Conservation (phyloP, 441 rosid genomes). For the Arabidopsis lyrata region DNA sequence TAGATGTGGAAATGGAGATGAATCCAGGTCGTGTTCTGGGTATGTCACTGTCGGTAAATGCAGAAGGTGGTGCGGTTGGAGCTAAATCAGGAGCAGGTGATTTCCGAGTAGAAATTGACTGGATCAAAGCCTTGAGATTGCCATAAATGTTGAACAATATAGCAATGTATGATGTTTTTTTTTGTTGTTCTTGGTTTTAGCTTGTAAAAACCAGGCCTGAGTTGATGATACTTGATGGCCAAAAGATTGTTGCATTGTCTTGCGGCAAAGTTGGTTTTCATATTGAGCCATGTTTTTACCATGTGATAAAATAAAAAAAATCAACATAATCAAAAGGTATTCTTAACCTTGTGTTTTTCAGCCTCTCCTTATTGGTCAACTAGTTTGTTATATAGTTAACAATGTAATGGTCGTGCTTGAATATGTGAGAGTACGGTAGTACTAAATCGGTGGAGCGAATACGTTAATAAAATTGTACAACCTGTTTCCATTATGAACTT, state of each 20-base stretch:
- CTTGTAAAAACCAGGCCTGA: slow-evolving; percentile 31
- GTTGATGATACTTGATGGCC: slow-evolving; percentile 26
- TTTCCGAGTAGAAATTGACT: slow-evolving; percentile 80
- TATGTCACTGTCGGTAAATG: slow-evolving; percentile 87
- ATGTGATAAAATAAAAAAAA: slow-evolving; percentile 19
- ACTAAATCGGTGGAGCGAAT: neutral
- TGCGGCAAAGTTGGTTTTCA: neutral
- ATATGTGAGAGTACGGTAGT: slow-evolving; percentile 3
- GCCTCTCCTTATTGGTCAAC: slow-evolving; percentile 17
- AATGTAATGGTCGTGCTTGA: slow-evolving; percentile 26
- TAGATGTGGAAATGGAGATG: slow-evolving; percentile 84
- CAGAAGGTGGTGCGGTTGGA: slow-evolving; percentile 80
- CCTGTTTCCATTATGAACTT: neutral
- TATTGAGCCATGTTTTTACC: slow-evolving; percentile 10
- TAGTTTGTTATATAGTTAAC: neutral
- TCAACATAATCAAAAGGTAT: neutral
- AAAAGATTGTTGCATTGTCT: neutral
- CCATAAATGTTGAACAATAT: slow-evolving; percentile 35
- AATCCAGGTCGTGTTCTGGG: slow-evolving; percentile 83
- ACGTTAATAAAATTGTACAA: neutral
- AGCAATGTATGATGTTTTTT: slow-evolving; percentile 26
- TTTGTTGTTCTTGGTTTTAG: slow-evolving; percentile 12
- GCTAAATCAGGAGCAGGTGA: slow-evolving; percentile 85
- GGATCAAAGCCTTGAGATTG: slow-evolving; percentile 84
- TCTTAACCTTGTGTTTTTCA: neutral